These are phyloP conservation scores for Macrolepiota dolichaula DNA, from an alignment of 768 basidiomycete species.

Conservation along the genomic window DNA sequence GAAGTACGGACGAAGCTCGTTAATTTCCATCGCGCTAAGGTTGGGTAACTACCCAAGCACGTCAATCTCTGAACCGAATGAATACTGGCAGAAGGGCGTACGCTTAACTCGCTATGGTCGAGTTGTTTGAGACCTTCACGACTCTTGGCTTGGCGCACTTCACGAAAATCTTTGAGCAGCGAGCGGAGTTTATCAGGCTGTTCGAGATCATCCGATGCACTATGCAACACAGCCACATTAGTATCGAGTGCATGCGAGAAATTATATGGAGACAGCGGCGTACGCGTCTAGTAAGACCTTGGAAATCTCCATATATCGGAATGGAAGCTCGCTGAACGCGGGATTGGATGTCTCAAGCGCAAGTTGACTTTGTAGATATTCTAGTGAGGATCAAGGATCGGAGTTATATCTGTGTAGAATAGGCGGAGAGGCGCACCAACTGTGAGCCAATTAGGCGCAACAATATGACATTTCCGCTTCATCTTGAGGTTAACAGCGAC, in stretches of 20 bases:
- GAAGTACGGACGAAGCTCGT: conserved; percentile 90
- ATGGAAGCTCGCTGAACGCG: conserved; percentile 78
- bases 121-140: conserved; percentile 78
- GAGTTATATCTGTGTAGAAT: not conserved
- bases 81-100: conserved; percentile 30
- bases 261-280: conserved; percentile 23
- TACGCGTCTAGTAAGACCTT: conserved; percentile 94
- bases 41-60: conserved; percentile 62
- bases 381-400: conserved; percentile 34
- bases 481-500: conserved; percentile 91
- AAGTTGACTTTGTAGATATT: conserved; percentile 75
- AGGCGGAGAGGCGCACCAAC: conserved; percentile 54
- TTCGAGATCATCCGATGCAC: conserved; percentile 87
- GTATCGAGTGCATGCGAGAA: not conserved
- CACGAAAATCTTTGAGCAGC: conserved; percentile 90
- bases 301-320: conserved; percentile 86
- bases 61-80: not conserved
- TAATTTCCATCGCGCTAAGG: conserved; percentile 88
- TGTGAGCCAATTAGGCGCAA: conserved; percentile 86
- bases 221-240: conserved; percentile 24
- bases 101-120: conserved; percentile 79
- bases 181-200: conserved; percentile 81
- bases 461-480: conserved; percentile 92
- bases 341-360: conserved; percentile 69
- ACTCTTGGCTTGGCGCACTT: conserved; percentile 93